phyloP scores from a whole-genome alignment of 1,284 basidiomycete species.

The Ceratobasidium sp. region DNA sequence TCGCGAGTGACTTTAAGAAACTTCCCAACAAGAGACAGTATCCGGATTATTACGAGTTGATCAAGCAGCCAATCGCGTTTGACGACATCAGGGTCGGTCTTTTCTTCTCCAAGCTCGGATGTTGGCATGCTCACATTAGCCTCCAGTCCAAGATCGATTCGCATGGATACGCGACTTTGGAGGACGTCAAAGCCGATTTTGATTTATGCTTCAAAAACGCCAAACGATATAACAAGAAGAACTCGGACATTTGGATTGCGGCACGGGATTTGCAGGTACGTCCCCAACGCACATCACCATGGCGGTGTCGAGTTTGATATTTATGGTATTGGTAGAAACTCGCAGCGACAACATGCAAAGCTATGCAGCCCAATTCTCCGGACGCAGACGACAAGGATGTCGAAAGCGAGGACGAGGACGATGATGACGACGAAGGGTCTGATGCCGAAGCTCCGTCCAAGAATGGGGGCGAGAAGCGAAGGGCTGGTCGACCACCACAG shows the following conservation, averaged over 20 bases:
- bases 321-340: neutral
- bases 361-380: neutral
- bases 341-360: conserved; percentile 3
- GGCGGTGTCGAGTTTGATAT: neutral
- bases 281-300: conserved; percentile 33
- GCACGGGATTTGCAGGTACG: conserved; percentile 71
- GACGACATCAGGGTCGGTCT: conserved; percentile 76
- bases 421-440: conserved; percentile 53
- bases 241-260: conserved; percentile 84
- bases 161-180: conserved; percentile 67
- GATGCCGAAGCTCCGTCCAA: conserved; percentile 49
- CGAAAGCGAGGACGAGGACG: conserved; percentile 53
- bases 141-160: conserved; percentile 65
- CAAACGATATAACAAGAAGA: conserved; percentile 86
- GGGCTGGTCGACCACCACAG: conserved; percentile 62
- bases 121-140: conserved; percentile 5
- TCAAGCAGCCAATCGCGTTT: conserved; percentile 79
- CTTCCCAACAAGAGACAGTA: conserved; percentile 80
- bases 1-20: conserved; percentile 75
- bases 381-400: conserved; percentile 41
- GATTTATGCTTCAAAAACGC: conserved; percentile 91
- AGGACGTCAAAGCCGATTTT: conserved; percentile 79
- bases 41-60: conserved; percentile 87
- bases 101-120: neutral
- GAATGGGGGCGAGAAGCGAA: conserved; percentile 53